Evolutionary conservation across 495 filamentous ascomycete species (phyloP).

Genomic region (Talaromyces stipitatus): DNA sequence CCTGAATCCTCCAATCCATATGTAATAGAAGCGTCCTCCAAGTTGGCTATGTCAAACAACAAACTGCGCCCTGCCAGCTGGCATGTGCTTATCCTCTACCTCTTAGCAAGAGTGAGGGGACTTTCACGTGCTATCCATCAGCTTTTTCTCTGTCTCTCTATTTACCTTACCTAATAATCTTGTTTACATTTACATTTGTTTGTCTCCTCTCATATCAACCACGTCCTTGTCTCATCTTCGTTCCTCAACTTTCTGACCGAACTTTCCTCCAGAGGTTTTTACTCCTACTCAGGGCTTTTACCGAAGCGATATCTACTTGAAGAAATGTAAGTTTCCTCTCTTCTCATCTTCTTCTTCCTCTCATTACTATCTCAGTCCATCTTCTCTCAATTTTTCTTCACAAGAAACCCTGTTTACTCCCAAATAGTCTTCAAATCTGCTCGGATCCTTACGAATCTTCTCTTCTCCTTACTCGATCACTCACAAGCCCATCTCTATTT

Average conservation of each 20-base stretch:
- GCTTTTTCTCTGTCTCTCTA: not conserved
- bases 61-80: not conserved
- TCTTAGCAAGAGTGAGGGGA: not conserved
- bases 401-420: not conserved
- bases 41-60: not conserved
- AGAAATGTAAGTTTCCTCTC: not conserved
- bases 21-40: not conserved
- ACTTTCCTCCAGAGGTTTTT: not conserved
- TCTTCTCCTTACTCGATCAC: not conserved
- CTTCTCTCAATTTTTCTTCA: not conserved
- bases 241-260: not conserved
- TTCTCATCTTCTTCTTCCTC: constrained; percentile 2
- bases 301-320: not conserved
- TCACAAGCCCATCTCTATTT: not conserved
- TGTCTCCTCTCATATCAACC: not conserved
- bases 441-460: not conserved
- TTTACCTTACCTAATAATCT: not conserved
- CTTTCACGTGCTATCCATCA: not conserved
- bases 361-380: not conserved
- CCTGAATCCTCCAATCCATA: not conserved
- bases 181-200: not conserved
- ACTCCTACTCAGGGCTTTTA: not conserved
- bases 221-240: not conserved
- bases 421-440: not conserved
- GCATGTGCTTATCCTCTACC: not conserved